Conservation (phyloP, 2,329 filamentous ascomycete genomes). For the Bipolaris bicolor region DNA sequence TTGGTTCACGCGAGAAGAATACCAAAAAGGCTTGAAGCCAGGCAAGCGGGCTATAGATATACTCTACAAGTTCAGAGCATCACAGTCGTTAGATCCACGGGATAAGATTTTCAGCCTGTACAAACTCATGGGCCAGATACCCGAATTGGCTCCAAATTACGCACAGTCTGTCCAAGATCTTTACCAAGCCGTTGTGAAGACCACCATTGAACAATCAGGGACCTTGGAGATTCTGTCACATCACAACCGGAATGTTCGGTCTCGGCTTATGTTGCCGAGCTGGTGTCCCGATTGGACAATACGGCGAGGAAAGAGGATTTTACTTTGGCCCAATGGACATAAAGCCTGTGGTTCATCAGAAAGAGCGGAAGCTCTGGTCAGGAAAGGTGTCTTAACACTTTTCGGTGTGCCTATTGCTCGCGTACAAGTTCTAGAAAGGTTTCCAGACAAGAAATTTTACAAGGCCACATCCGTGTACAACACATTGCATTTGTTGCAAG, state of each 20-base stretch:
- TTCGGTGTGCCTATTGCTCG: not conserved
- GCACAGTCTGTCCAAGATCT: not conserved
- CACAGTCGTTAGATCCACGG: not conserved
- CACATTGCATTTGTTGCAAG: not conserved
- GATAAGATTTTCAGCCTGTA: not conserved
- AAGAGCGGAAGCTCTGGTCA: not conserved
- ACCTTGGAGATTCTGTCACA: not conserved
- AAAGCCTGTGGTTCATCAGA: not conserved
- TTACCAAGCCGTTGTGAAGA: not conserved
- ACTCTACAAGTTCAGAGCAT: not conserved
- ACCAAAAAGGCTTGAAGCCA: not conserved
- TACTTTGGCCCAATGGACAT: not conserved
- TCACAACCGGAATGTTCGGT: not conserved
- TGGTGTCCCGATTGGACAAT: not conserved
- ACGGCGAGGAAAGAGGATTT: not conserved
- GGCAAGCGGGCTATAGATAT: not conserved
- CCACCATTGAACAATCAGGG: not conserved
- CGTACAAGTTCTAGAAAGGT: not conserved
- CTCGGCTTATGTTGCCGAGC: not conserved
- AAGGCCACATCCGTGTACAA: not conserved
- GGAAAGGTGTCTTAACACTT: not conserved
- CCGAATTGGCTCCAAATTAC: not conserved
- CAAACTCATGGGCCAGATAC: not conserved
- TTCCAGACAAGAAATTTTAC: not conserved
- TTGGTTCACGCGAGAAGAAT: not conserved